Conservation (phyloP, 129 eudicot genomes). For the Deinandra increscens region DNA sequence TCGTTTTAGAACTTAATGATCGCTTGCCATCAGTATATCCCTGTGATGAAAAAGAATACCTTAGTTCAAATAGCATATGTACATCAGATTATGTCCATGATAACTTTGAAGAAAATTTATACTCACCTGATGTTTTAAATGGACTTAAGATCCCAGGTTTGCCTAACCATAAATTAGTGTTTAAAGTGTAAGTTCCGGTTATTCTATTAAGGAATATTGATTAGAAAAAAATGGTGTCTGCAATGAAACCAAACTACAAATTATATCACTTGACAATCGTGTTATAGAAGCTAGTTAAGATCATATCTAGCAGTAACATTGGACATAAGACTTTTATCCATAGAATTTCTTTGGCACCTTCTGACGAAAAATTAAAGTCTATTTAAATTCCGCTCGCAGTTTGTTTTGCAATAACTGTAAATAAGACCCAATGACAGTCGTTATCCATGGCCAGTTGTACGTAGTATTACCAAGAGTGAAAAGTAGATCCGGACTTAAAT, state of each 20-base stretch:
- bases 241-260: not conserved
- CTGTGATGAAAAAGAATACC: not conserved
- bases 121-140: not conserved
- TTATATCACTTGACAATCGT: not conserved
- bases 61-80: not conserved
- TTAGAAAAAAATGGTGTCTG: not conserved
- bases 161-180: not conserved
- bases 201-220: no score
- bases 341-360: no score
- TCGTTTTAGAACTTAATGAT: conserved; percentile 18
- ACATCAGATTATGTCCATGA: not conserved
- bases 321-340: not conserved
- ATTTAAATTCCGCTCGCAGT: not conserved
- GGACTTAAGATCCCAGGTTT: not conserved
- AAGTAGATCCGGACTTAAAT: no score
- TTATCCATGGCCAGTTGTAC: no score
- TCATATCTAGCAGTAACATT: not conserved
- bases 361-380: no score
- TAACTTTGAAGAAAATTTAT: no score
- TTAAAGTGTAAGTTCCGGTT: not conserved
- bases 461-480: no score
- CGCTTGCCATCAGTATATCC: not conserved
- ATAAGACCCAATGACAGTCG: not conserved
- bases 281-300: not conserved
- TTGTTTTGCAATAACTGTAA: not conserved